Conservation (phyloP, 2,329 filamentous ascomycete species). For the Microdochium trichocladiopsis region DNA sequence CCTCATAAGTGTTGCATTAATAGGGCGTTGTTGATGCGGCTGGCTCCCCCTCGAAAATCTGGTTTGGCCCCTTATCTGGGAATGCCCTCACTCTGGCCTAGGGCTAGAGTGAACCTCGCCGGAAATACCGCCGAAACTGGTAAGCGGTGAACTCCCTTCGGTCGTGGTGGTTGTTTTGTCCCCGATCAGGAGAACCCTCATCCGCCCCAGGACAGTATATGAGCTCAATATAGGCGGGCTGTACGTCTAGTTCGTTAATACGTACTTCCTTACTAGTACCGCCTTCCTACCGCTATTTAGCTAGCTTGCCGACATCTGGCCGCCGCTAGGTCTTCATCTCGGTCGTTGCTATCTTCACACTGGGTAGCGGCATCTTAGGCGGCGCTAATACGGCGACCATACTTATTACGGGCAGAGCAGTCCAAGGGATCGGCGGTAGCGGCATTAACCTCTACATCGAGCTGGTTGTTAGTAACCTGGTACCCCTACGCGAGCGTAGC, state of each 20-base stretch:
- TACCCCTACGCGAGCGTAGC: conserved; percentile 28
- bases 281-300: conserved; percentile 42
- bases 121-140: no score
- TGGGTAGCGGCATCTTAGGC: conserved; percentile 46
- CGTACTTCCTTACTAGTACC: conserved; percentile 19
- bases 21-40: no score
- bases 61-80: no score
- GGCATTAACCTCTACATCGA: conserved; percentile 26
- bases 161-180: no score
- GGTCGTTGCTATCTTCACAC: conserved; percentile 35
- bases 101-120: no score
- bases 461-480: conserved; percentile 11
- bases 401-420: conserved; percentile 38
- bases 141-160: no score
- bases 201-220: no score
- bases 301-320: conserved; percentile 42
- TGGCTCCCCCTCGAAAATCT: no score
- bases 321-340: conserved; percentile 31
- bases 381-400: conserved; percentile 31
- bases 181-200: no score
- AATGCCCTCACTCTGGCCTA: no score
- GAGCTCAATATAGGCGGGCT: conserved; percentile 12
- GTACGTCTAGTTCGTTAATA: conserved; percentile 19
- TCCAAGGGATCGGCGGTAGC: conserved; percentile 40
- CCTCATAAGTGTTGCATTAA: no score